A percentile compares a stretch with the other conserved stretches of the same genome.
These are phyloP conservation scores for Trametopsis cervina DNA, from an alignment of 768 basidiomycete species.

Conservation along the genomic window DNA sequence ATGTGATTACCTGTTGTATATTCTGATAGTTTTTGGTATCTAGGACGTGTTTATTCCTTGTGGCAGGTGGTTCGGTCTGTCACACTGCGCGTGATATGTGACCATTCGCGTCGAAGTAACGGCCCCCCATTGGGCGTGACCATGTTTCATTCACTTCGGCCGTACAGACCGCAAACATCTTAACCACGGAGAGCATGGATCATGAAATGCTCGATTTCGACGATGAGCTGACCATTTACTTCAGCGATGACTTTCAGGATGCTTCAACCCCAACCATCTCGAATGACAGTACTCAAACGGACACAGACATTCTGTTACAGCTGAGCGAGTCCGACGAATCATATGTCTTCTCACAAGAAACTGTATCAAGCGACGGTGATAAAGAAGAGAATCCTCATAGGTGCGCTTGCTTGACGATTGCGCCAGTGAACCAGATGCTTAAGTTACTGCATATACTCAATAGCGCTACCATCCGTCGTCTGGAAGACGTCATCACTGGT, in stretches of 20 bases:
- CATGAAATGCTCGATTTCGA: slow-evolving; percentile 2
- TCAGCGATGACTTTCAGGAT: background rate
- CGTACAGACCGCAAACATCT: background rate
- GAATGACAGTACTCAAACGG: background rate
- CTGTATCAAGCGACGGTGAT: background rate
- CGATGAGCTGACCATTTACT: background rate
- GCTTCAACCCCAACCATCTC: background rate
- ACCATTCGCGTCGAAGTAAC: background rate
- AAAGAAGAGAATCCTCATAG: slow-evolving; percentile 1
- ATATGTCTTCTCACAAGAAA: background rate
- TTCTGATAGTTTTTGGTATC: background rate
- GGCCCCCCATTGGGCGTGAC: background rate
- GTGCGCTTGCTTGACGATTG: background rate
- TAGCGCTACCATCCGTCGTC: slow-evolving; percentile 12
- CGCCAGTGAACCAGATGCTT: background rate
- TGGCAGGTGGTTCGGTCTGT: background rate
- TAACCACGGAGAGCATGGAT: background rate
- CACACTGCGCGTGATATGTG: slow-evolving; percentile 2
- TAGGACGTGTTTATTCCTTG: background rate
- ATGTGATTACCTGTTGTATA: slow-evolving; percentile 11
- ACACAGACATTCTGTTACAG: background rate
- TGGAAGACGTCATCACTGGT: slow-evolving; percentile 17
- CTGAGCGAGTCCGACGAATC: background rate
- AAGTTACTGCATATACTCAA: background rate
- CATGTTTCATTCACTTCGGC: background rate